Base-by-base conservation (phyloP, 148 eudicot species). In the Arbutus unedo region DNA sequence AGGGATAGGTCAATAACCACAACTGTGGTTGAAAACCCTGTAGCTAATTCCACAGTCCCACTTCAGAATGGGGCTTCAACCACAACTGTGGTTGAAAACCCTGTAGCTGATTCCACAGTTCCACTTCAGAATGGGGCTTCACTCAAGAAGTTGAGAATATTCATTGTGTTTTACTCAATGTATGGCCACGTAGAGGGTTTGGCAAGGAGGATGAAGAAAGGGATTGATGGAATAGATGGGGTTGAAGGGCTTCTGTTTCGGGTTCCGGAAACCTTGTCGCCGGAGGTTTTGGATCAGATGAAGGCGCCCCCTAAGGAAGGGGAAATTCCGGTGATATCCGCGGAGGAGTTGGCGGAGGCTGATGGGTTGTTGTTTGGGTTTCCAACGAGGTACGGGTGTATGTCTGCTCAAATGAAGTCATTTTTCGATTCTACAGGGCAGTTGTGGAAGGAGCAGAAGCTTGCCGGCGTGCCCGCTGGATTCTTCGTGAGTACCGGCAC, bases 361-460 rank as follows among this genome's bases (percentile, higher is more conserved):
- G 94, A 91, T 83, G 98, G 98, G 64, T 78, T 95, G 25, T 84
- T 95, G 93, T 95, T 95, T 57, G 98, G 98, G 84, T 93, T 95
- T 78, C 98, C 98, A 8, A 95, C 98, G 0, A 90, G 98, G 89
- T 95, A 85, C 53, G 98, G 98, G 4, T 80, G 85, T 81, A 92
- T 95, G 98, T 90, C 97, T 16, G 93, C 95, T 0, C 98, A 95
- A 81, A 95, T 95, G 98, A 92, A 95, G 91, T 91, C 98, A 8
- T 92, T 95, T 85, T 95, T 92, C 8, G 98, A 95, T 78, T 90
- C 95, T 2, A 93, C 96, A 0, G 96, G 95, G 55, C 76, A 78
- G 77, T 78, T 93, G 82, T 95, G 98, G 98, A 92, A 81, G 78
- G 93, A 90, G 74, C 98, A 95, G 86, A 82, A 87, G 78, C 95